Evolutionary conservation across 2,329 filamentous ascomycete species (phyloP).

Genomic region (Reticulascus tulasneorum): DNA sequence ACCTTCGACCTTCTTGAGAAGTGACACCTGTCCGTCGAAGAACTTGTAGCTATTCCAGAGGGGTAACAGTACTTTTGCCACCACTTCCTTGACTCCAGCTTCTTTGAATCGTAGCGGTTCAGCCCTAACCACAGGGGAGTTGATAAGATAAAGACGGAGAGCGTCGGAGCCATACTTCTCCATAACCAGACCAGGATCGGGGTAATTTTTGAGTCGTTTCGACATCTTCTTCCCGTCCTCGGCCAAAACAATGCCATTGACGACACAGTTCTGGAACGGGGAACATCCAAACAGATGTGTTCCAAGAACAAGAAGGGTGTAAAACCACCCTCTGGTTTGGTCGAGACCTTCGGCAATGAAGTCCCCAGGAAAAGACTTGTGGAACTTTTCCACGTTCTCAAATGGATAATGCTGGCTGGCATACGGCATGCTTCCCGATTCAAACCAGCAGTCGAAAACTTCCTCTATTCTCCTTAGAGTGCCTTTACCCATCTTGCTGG

Average conservation of each 20-base stretch:
- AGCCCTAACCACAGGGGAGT: slow-evolving; percentile 89
- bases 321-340: slow-evolving; percentile 96
- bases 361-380: slow-evolving; percentile 80
- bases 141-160: slow-evolving; percentile 91
- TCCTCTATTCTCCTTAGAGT: slow-evolving; percentile 76
- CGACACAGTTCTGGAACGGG: slow-evolving; percentile 94
- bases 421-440: slow-evolving; percentile 95
- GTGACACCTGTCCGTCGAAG: slow-evolving; percentile 81
- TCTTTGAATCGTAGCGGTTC: slow-evolving; percentile 92
- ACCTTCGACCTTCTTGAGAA: slow-evolving; percentile 80
- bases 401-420: slow-evolving; percentile 90
- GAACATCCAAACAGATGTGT: slow-evolving; percentile 81
- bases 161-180: slow-evolving; percentile 87
- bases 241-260: slow-evolving; percentile 89
- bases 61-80: slow-evolving; percentile 84
- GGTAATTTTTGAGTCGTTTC: slow-evolving; percentile 94
- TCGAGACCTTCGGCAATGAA: slow-evolving; percentile 93
- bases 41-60: slow-evolving; percentile 98
- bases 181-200: slow-evolving; percentile 80
- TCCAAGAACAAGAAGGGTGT: slow-evolving; percentile 83
- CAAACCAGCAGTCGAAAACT: slow-evolving; percentile 96
- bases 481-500: slow-evolving; percentile 82
- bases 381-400: slow-evolving; percentile 77
- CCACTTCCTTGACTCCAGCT: slow-evolving; percentile 87
- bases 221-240: slow-evolving; percentile 99